Conservation (phyloP, 225 moss, liverwort and hornwort species). For the Polytrichum formosum region DNA sequence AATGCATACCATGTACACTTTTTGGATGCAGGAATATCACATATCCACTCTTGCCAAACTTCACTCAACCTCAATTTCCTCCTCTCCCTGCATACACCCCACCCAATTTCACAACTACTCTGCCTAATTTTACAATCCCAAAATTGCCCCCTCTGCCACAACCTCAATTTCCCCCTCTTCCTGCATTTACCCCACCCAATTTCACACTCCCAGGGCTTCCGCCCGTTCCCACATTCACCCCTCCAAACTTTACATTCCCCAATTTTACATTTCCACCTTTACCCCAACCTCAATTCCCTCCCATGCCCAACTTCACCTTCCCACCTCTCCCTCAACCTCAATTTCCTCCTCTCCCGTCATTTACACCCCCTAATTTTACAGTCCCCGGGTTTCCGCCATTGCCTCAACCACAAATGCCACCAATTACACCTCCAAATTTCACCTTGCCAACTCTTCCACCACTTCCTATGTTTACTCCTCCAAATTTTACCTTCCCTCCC, state of each 20-base stretch:
- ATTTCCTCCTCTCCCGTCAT: background rate
- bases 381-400: no score
- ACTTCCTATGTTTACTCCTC: background rate
- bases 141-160: background rate
- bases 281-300: background rate
- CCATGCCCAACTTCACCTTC: background rate
- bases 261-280: constrained; percentile 5
- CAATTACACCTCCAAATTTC: constrained; percentile 1
- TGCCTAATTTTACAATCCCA: constrained; percentile 4
- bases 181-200: background rate
- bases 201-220: background rate
- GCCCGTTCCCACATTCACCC: background rate
- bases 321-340: background rate
- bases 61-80: background rate
- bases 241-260: background rate
- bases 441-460: background rate
- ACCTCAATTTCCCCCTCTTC: constrained; percentile 5
- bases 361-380: background rate
- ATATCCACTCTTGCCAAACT: no score
- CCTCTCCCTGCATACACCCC: background rate
- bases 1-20: no score
- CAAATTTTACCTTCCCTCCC: background rate
- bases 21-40: no score
- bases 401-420: no score
- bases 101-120: constrained; percentile 3